Evolutionary conservation across 139 green algal species (phyloP).

Genomic region (Zygnema cylindricum): DNA sequence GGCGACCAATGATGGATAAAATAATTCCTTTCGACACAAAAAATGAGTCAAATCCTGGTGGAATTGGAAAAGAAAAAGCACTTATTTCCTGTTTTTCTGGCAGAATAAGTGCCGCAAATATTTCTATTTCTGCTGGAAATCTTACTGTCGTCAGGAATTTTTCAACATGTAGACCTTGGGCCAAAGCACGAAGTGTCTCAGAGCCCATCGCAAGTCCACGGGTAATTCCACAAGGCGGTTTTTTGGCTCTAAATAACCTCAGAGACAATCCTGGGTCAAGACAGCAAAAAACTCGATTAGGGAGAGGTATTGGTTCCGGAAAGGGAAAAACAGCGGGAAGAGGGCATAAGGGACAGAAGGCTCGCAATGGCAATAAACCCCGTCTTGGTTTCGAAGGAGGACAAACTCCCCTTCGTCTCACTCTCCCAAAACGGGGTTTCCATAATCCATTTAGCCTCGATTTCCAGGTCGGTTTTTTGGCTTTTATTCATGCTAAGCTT

Average conservation of each 20-base stretch:
- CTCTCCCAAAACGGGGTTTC: constrained; percentile 77
- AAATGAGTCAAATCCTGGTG: too few species aligned
- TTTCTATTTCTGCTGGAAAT: neutral
- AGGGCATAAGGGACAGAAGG: constrained; percentile 83
- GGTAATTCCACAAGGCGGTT: constrained; percentile 3
- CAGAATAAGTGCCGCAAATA: too few species aligned
- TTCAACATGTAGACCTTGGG: neutral
- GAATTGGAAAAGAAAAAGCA: too few species aligned
- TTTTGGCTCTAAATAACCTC: constrained; percentile 28
- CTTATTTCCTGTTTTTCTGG: too few species aligned
- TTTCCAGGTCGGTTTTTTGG: too few species aligned
- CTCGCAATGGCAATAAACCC: constrained; percentile 65
- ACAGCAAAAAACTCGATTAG: constrained; percentile 68
- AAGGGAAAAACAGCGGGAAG: constrained; percentile 78
- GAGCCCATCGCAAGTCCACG: neutral
- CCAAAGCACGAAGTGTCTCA: neutral
- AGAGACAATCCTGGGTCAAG: neutral
- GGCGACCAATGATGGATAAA: too few species aligned
- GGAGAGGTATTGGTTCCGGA: constrained; percentile 75
- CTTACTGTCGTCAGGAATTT: neutral
- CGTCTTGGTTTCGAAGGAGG: constrained; percentile 82
- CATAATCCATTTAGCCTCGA: constrained; percentile 66
- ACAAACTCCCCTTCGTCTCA: constrained; percentile 76
- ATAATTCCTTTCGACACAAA: too few species aligned
- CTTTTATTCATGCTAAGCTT: too few species aligned